A percentile compares a stretch with the other conserved stretches of the same genome.
phyloP scores from a whole-genome alignment of 495 filamentous ascomycete genomes.

The Margaritispora aquatica region DNA sequence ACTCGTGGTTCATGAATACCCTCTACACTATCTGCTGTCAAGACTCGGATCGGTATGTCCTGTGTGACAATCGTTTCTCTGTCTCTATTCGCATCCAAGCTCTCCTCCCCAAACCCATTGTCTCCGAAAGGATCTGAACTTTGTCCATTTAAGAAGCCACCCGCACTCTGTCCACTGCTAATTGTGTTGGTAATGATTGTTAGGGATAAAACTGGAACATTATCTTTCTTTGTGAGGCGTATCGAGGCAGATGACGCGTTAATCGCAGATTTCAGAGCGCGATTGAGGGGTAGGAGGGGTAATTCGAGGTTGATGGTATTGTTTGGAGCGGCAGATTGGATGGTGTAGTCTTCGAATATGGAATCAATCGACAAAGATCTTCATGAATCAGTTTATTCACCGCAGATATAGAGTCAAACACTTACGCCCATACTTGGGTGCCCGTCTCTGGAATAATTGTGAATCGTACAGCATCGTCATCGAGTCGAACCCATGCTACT shows the following conservation, averaged over 20 bases:
- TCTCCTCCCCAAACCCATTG: constrained; percentile 38
- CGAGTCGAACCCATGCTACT: constrained; percentile 88
- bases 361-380: constrained; percentile 59
- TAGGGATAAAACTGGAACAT: constrained; percentile 73
- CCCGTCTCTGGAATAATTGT: constrained; percentile 91
- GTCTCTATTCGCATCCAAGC: constrained; percentile 48
- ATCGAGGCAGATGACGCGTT: constrained; percentile 71
- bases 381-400: neutral
- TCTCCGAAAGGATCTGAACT: constrained; percentile 32
- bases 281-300: constrained; percentile 70
- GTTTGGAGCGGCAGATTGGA: constrained; percentile 71
- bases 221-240: constrained; percentile 88
- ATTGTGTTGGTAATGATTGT: constrained; percentile 67
- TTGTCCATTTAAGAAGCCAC: constrained; percentile 22
- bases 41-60: constrained; percentile 87
- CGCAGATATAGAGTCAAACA: constrained; percentile 10
- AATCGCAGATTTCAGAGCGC: constrained; percentile 79
- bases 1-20: constrained; percentile 84
- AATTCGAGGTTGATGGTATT: constrained; percentile 95
- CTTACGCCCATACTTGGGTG: constrained; percentile 95
- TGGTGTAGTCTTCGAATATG: constrained; percentile 83
- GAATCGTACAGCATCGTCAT: constrained; percentile 80
- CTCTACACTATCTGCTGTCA: constrained; percentile 71
- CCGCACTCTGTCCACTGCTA: constrained; percentile 23
- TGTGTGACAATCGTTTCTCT: constrained; percentile 90